Evolutionary conservation across 2,329 filamentous ascomycete genomes (phyloP).

Genomic region (Endocalyx cinctus): DNA sequence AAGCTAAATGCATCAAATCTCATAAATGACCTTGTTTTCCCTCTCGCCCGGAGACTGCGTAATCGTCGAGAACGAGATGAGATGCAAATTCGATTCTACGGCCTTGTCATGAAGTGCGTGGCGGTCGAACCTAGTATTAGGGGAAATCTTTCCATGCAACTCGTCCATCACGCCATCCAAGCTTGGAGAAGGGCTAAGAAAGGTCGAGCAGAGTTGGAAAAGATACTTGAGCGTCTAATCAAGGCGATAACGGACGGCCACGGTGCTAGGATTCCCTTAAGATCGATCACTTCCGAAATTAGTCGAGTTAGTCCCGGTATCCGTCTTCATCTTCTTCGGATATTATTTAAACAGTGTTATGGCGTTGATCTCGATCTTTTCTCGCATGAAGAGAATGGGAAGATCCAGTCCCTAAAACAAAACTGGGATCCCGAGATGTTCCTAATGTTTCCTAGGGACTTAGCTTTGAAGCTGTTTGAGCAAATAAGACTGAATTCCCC

Average conservation of each 20-base stretch:
- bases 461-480: too few species aligned
- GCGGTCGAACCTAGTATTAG: slow-evolving; percentile 2
- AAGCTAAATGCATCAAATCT: slow-evolving; percentile 8
- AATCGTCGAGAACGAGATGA: slow-evolving; percentile 2
- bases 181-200: slow-evolving; percentile 6
- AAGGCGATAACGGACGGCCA: neutral
- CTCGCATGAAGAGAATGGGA: too few species aligned
- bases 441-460: too few species aligned
- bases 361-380: too few species aligned
- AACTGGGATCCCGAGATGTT: too few species aligned
- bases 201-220: neutral
- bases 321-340: too few species aligned
- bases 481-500: too few species aligned
- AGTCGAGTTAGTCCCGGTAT: too few species aligned
- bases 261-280: slow-evolving; percentile 1
- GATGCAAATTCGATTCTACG: slow-evolving; percentile 7
- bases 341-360: too few species aligned
- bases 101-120: slow-evolving; percentile 5
- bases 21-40: slow-evolving; percentile 4
- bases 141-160: neutral
- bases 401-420: too few species aligned
- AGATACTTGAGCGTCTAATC: neutral
- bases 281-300: too few species aligned
- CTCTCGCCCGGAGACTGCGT: slow-evolving; percentile 7
- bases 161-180: slow-evolving; percentile 3